phyloP scores from a whole-genome alignment of 805 yeast genomes.

The Metschnikowia peoriensis region DNA sequence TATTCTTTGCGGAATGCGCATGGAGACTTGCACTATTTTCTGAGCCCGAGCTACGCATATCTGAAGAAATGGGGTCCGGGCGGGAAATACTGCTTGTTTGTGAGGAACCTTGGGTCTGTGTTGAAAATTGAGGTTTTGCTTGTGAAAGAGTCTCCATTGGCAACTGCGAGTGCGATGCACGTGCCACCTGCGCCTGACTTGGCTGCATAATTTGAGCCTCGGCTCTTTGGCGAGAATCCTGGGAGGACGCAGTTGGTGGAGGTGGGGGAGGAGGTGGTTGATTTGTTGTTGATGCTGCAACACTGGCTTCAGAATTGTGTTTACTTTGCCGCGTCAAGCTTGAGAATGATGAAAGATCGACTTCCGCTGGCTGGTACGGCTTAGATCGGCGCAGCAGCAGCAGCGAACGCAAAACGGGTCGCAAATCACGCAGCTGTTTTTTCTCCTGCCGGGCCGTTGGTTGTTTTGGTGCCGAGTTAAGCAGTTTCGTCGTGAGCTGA shows the following conservation, averaged over 20 bases:
- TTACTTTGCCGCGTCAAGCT: conserved; percentile 42
- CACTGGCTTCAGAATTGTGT: conserved; percentile 5
- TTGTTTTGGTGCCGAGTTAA: conserved; percentile 5
- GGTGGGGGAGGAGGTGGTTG: neutral
- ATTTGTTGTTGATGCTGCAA: neutral
- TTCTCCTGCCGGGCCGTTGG: neutral
- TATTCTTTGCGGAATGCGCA: neutral
- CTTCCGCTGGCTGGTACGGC: conserved; percentile 47
- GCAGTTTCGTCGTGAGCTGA: conserved; percentile 13
- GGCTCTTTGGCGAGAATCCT: neutral
- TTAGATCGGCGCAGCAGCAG: conserved; percentile 14
- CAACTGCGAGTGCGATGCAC: conserved; percentile 4
- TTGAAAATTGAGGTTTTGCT: neutral
- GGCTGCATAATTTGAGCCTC: conserved; percentile 6
- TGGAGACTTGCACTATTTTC: neutral
- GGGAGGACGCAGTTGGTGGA: neutral
- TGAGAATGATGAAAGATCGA: conserved; percentile 43
- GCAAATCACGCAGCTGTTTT: conserved; percentile 1
- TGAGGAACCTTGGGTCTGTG: neutral
- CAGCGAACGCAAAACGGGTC: conserved; percentile 2
- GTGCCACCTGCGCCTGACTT: conserved; percentile 7
- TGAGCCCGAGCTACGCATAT: neutral
- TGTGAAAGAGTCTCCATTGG: neutral
- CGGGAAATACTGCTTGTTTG: neutral
- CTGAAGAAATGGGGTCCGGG: neutral